Evolutionary conservation across 2,329 filamentous ascomycete species (phyloP).

Genomic region (Aspergillus piperis): DNA sequence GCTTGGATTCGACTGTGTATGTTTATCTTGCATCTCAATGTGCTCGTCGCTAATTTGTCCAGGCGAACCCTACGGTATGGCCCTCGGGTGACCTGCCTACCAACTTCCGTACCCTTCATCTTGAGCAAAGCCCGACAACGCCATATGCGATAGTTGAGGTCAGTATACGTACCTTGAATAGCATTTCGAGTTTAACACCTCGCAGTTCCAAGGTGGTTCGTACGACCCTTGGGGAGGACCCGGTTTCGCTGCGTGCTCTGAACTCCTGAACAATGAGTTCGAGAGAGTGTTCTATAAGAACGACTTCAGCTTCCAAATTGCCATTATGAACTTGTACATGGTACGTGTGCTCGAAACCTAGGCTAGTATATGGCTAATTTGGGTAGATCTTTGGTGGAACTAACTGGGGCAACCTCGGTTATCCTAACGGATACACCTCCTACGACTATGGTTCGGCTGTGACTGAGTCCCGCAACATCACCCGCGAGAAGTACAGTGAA

Average conservation of each 20-base stretch:
- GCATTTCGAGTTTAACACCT: constrained; percentile 6
- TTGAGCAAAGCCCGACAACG: constrained; percentile 63
- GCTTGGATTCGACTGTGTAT: constrained; percentile 45
- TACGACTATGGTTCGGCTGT: constrained; percentile 67
- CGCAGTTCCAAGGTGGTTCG: constrained; percentile 67
- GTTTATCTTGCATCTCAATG: not conserved
- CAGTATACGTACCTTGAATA: constrained; percentile 9
- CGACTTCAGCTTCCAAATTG: constrained; percentile 64
- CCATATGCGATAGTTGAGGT: constrained; percentile 66
- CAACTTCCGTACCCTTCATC: constrained; percentile 56
- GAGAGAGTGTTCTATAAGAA: constrained; percentile 81
- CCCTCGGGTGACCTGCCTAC: constrained; percentile 59
- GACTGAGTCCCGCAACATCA: constrained; percentile 67
- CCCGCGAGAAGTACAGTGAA: constrained; percentile 76
- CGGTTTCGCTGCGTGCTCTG: constrained; percentile 67
- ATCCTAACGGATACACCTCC: constrained; percentile 64
- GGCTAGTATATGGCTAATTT: not conserved
- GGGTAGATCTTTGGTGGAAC: constrained; percentile 69
- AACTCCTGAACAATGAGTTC: constrained; percentile 71
- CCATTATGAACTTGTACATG: constrained; percentile 76
- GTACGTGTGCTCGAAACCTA: constrained; percentile 38
- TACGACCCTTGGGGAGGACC: constrained; percentile 75
- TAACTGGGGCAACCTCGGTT: constrained; percentile 79
- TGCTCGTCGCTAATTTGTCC: constrained; percentile 13
- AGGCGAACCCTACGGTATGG: constrained; percentile 63